Evolutionary conservation across 495 filamentous ascomycete genomes (phyloP).

Genomic region (Physcia stellaris): DNA sequence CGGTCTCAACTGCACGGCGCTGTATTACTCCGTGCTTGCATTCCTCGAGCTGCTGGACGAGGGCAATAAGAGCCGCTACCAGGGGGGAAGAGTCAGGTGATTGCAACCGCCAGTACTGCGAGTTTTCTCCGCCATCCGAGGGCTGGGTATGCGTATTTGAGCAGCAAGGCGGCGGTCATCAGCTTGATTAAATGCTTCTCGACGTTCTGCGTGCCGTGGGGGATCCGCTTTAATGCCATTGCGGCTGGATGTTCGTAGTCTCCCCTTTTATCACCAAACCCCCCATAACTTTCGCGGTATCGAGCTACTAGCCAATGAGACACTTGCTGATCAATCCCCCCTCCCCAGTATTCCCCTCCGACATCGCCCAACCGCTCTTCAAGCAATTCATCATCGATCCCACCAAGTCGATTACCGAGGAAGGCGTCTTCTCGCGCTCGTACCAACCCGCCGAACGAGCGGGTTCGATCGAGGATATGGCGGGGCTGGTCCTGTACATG

Average conservation of each 20-base stretch:
- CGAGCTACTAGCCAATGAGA: too few species aligned
- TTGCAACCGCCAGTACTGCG: constrained; percentile 44
- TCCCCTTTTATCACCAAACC: constrained; percentile 30
- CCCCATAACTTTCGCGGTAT: too few species aligned
- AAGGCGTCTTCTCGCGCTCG: too few species aligned
- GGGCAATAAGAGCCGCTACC: constrained; percentile 30
- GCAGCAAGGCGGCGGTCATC: constrained; percentile 47
- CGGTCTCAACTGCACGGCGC: constrained; percentile 22
- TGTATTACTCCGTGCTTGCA: constrained; percentile 26
- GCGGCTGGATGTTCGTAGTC: constrained; percentile 48
- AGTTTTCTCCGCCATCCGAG: constrained; percentile 38
- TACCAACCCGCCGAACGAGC: constrained; percentile 33
- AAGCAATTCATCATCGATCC: too few species aligned
- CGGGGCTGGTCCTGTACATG: constrained; percentile 45
- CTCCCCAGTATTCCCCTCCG: too few species aligned
- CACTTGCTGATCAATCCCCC: too few species aligned
- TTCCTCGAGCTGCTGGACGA: constrained; percentile 31
- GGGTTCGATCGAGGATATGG: constrained; percentile 47
- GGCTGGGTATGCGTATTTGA: constrained; percentile 44
- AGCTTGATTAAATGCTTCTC: constrained; percentile 48
- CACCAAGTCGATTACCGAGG: too few species aligned
- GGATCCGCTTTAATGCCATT: constrained; percentile 45
- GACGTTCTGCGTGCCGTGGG: constrained; percentile 36
- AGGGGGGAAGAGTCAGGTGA: constrained; percentile 41
- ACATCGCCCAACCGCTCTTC: too few species aligned